phyloP scores from a whole-genome alignment of 2,329 filamentous ascomycete species.

The Xylaria sp. region DNA sequence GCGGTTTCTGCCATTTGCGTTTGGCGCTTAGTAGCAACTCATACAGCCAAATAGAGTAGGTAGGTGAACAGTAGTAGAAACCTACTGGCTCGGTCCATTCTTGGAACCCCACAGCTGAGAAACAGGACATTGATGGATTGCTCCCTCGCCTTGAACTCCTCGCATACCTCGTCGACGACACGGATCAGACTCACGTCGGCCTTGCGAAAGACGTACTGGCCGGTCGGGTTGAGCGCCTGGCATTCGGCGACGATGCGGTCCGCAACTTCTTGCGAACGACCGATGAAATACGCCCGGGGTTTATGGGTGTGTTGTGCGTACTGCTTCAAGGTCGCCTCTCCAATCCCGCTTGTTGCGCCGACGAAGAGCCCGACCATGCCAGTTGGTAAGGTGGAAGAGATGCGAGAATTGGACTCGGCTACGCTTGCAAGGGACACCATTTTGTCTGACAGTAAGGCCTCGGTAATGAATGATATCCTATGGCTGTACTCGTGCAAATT shows the following conservation, averaged over 20 bases:
- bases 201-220: slow-evolving; percentile 58
- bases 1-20: slow-evolving; percentile 22
- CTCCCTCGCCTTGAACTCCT: slow-evolving; percentile 31
- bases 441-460: neutral
- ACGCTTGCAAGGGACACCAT: slow-evolving; percentile 29
- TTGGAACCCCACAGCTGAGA: slow-evolving; percentile 32
- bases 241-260: slow-evolving; percentile 58
- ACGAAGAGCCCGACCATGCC: slow-evolving; percentile 61
- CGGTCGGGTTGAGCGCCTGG: slow-evolving; percentile 56
- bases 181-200: slow-evolving; percentile 31
- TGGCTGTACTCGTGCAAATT: too few species aligned
- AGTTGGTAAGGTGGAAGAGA: slow-evolving; percentile 49
- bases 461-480: neutral
- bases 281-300: slow-evolving; percentile 61
- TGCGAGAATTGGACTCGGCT: slow-evolving; percentile 50
- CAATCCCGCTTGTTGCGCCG: slow-evolving; percentile 63
- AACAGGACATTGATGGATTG: slow-evolving; percentile 34
- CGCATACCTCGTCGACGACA: slow-evolving; percentile 32
- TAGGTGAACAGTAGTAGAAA: neutral
- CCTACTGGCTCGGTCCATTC: slow-evolving; percentile 32
- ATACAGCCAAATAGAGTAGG: neutral
- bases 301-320: slow-evolving; percentile 55
- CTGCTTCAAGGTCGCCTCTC: slow-evolving; percentile 58
- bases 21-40: neutral
- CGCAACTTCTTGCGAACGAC: slow-evolving; percentile 56